Base-by-base conservation (phyloP, 306 rosid genomes). In the Quercus rubra region DNA sequence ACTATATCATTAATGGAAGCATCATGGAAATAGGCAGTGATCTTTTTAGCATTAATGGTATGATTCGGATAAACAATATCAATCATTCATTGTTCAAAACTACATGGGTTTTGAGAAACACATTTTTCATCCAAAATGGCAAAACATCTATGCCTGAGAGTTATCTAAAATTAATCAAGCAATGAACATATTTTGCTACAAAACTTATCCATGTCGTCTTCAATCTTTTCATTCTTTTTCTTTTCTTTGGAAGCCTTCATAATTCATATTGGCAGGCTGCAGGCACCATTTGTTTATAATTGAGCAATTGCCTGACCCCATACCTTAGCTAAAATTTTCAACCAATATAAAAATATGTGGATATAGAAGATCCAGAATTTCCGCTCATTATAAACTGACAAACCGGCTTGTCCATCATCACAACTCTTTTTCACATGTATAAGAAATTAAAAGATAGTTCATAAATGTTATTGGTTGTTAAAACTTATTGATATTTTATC, bases 321-420 rank as follows among this genome's bases (percentile, higher is more conserved):
- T 56, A 74, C 14, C 54, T 41, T 66, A 12, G 38, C 70, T 59
- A 33, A n/a, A 66, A 55, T 51, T 78, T 63, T 73, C 85, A 73
- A 74, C 69, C 56, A 59, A 74, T 33, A n/a, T 5, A 33, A 35
- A 77, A 51, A 31, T 20, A 56, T 33, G 35, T 1, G 71, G 54
- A 64, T 61, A 41, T 46, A 17, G 70, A 70, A 59, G 80, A 77
- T 54, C 74, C 73, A 63, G 18, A 77, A 18, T 56, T 61, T 67
- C 79, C 71, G 70, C 70, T 70, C 23, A 28, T 17, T 64, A 31
- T 64, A 30, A 81, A 69, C 51, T 70, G 86, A 83, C 86, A 83
- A 79, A 79, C 59, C 59, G 85, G 90, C 58, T 70, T 79, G 85
- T 85, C 87, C 55, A 49, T 77, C 21, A 80, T 71, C 70, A 61